Evolutionary conservation across 2,329 filamentous ascomycete genomes (phyloP).

Genomic region (Chaetomiaceae sp.): DNA sequence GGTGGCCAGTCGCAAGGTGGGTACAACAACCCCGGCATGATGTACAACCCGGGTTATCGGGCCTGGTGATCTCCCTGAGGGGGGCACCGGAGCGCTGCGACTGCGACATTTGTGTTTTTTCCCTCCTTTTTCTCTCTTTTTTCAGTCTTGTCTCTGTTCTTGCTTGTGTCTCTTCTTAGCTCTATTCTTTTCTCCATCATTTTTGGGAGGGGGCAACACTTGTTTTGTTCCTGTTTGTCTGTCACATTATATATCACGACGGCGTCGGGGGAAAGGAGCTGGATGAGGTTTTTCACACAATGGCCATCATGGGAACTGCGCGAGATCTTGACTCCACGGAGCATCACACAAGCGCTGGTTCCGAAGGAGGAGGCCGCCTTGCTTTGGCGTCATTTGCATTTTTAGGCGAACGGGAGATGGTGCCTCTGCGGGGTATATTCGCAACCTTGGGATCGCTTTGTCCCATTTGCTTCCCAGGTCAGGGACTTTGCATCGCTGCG

Average conservation of each 20-base stretch:
- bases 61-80: conserved; percentile 51
- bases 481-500: conserved; percentile 30
- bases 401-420: conserved; percentile 14
- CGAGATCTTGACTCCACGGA: conserved; percentile 15
- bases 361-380: conserved; percentile 15
- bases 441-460: not conserved
- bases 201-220: conserved; percentile 10
- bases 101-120: conserved; percentile 20
- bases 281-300: conserved; percentile 15
- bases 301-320: conserved; percentile 13
- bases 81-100: not conserved
- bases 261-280: conserved; percentile 20
- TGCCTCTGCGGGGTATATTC: not conserved
- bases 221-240: conserved; percentile 24
- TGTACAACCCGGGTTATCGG: conserved; percentile 69
- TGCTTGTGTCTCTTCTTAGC: no score
- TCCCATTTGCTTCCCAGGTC: conserved; percentile 7
- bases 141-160: conserved; percentile 22
- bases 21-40: conserved; percentile 75
- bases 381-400: conserved; percentile 27
- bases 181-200: not conserved
- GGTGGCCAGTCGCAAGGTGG: conserved; percentile 88
- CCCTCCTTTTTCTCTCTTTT: conserved; percentile 17
- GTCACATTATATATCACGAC: conserved; percentile 25
- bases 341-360: conserved; percentile 21